Percentiles rank a stretch among this genome's conserved stretches.
These are phyloP conservation scores for Inosperma sp. DNA, from an alignment of 768 basidiomycete species.

Conservation along the genomic window DNA sequence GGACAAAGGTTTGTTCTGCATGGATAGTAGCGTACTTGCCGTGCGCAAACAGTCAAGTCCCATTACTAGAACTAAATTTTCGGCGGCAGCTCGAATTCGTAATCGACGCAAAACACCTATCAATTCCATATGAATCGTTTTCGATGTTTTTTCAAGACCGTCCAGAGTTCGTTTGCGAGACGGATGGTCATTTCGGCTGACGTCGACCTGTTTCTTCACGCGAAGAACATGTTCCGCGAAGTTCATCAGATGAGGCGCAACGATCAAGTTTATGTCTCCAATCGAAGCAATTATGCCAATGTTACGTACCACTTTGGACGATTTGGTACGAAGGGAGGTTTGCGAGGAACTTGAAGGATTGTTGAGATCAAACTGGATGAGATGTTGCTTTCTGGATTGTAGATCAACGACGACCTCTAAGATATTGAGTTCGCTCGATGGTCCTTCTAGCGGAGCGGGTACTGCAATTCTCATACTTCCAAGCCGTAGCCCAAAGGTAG, in stretches of 20 bases:
- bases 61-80: slow-evolving; percentile 64
- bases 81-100: slow-evolving; percentile 60
- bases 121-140: slow-evolving; percentile 31
- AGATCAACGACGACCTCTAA: slow-evolving; percentile 27
- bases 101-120: slow-evolving; percentile 41
- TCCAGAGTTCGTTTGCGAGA: slow-evolving; percentile 11
- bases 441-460: slow-evolving; percentile 29
- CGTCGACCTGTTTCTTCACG: slow-evolving; percentile 38
- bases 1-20: slow-evolving; percentile 33
- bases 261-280: slow-evolving; percentile 37
- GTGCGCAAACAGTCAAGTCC: slow-evolving; percentile 39
- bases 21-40: slow-evolving; percentile 32
- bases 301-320: slow-evolving; percentile 28
- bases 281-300: slow-evolving; percentile 35
- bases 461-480: slow-evolving; percentile 29
- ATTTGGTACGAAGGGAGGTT: slow-evolving; percentile 39
- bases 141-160: slow-evolving; percentile 14
- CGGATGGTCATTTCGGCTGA: slow-evolving; percentile 11
- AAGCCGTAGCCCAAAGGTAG: slow-evolving; percentile 26
- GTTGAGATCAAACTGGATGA: slow-evolving; percentile 25
- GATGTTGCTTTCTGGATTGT: slow-evolving; percentile 22
- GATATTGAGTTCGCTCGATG: slow-evolving; percentile 35
- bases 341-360: slow-evolving; percentile 39
- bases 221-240: slow-evolving; percentile 56
- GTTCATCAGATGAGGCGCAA: slow-evolving; percentile 56